Base-by-base conservation (phyloP, 2,329 filamentous ascomycete genomes). In the Ceratocystis alfenasii region DNA sequence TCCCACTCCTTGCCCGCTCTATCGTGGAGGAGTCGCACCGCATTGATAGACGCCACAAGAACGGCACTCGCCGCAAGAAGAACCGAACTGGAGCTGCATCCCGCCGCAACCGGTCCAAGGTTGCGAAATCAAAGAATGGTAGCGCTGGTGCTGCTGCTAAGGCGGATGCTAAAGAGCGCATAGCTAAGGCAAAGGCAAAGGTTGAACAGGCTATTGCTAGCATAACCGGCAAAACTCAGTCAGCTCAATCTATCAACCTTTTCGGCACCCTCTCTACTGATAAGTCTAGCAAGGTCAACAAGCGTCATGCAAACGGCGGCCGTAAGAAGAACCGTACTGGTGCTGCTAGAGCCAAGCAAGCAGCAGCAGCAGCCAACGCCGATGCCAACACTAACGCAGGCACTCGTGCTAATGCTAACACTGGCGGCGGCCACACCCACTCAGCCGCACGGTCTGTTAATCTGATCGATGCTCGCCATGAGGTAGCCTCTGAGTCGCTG, bases 51-150 rank as follows among this genome's bases (percentile, higher is more conserved):
- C 25, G 22, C 7, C 48, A 53, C 8, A 22, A 53, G 8, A 53
- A 25, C 48, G 48, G 25, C 1, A 25, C 12, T n/a, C 64, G 64
- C 17, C 55, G 33, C 59, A 62, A 62, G 17, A 65, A 65, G 41
- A 41, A 45, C 28, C 36, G 36, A 41, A 41, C 36, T 15, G 36
- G 36, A 41, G 36, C 36, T 41, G 36, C 36, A 15, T 41, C 36
- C 10, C 36, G 36, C 36, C 36, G 36, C 36, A 41, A 41, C 36
- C 36, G 36, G 36, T 15, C 36, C 36, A 41, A 41, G 10, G 10
- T 3, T 41, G 10, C 36, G 36, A 41, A 41, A 41, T 12, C 10
- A 41, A 41, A 41, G 36, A 41, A 41, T 15, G 3, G 36, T 4
- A 41, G 36, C 36, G 36, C 36, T 41, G 10, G 36, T 41, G 36